These are phyloP conservation scores for Lizonia empirigonia DNA, from an alignment of 2,329 filamentous ascomycete genomes.

Conservation along the genomic window DNA sequence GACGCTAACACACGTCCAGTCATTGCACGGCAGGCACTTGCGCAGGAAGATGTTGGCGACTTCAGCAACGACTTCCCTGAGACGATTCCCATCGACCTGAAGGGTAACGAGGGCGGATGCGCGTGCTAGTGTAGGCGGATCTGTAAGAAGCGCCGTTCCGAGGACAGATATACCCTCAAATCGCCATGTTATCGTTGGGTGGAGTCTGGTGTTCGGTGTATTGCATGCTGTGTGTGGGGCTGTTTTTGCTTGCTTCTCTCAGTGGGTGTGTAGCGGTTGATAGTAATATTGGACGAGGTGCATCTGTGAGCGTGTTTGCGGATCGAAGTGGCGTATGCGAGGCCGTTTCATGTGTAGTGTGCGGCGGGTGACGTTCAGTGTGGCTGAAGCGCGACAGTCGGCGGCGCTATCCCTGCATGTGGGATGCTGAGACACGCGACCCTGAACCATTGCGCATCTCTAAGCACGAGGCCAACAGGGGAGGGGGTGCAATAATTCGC, in stretches of 20 bases:
- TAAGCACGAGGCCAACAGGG: too few relatives aligned
- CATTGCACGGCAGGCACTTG: constrained; percentile 92
- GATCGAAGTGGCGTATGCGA: constrained; percentile 3
- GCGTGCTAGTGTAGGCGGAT: constrained; percentile 66
- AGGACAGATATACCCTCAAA: constrained; percentile 9
- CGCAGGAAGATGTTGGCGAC: constrained; percentile 96
- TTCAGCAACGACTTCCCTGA: constrained; percentile 97
- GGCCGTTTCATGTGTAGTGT: neutral
- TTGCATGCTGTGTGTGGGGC: constrained; percentile 19
- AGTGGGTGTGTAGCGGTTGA: constrained; percentile 10
- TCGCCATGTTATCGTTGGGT: constrained; percentile 6
- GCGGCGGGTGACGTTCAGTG: constrained; percentile 25
- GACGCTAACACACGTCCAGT: constrained; percentile 59
- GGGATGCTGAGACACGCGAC: constrained; percentile 15
- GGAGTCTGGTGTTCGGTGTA: constrained; percentile 39
- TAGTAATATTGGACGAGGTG: constrained; percentile 20
- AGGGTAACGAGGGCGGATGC: constrained; percentile 90
- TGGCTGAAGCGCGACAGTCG: constrained; percentile 21
- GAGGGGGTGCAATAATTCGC: too few relatives aligned
- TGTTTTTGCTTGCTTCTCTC: constrained; percentile 23
- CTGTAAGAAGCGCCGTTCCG: constrained; percentile 16
- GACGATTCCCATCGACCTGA: constrained; percentile 96
- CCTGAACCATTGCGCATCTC: constrained; percentile 15
- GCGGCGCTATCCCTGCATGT: constrained; percentile 9
- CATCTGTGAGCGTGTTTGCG: neutral